Percentiles rank a stretch among this genome's conserved stretches.
These are phyloP conservation scores for Poronia punctata DNA, from an alignment of 495 filamentous ascomycete species.

Conservation along the genomic window DNA sequence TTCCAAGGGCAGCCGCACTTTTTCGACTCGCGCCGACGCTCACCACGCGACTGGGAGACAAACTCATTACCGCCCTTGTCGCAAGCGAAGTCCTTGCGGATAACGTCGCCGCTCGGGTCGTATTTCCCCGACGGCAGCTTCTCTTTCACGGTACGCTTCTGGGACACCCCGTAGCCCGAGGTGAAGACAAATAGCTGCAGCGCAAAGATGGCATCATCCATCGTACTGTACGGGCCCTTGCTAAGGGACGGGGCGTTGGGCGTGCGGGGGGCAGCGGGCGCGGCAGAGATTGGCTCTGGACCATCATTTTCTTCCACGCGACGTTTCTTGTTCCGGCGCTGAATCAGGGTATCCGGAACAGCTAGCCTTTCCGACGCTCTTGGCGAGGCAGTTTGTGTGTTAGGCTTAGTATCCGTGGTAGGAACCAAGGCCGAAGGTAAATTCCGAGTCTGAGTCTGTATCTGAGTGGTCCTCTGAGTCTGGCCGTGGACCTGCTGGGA, in stretches of 20 bases:
- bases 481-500: not conserved
- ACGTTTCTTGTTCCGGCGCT: constrained; percentile 18
- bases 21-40: constrained; percentile 21
- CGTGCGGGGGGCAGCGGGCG: constrained; percentile 56
- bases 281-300: constrained; percentile 51
- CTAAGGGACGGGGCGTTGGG: constrained; percentile 66
- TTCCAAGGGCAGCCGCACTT: constrained; percentile 25
- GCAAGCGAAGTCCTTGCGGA: constrained; percentile 25
- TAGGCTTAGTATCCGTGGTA: not conserved
- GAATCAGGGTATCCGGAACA: too few relatives aligned
- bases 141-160: constrained; percentile 25
- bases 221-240: constrained; percentile 45
- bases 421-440: not conserved
- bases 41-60: constrained; percentile 21
- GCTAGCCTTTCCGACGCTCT: too few relatives aligned
- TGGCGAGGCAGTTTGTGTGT: not conserved
- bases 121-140: constrained; percentile 24
- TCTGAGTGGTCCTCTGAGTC: constrained; percentile 2
- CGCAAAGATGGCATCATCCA: constrained; percentile 22
- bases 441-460: constrained; percentile 2
- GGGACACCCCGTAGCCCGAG: constrained; percentile 25
- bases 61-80: constrained; percentile 24
- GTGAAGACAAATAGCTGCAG: constrained; percentile 24
- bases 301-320: constrained; percentile 28
- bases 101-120: constrained; percentile 20